Percentiles rank a stretch among this genome's conserved stretches.
phyloP scores from a whole-genome alignment of 208 protist genomes.

The Leishmania tarentolae region DNA sequence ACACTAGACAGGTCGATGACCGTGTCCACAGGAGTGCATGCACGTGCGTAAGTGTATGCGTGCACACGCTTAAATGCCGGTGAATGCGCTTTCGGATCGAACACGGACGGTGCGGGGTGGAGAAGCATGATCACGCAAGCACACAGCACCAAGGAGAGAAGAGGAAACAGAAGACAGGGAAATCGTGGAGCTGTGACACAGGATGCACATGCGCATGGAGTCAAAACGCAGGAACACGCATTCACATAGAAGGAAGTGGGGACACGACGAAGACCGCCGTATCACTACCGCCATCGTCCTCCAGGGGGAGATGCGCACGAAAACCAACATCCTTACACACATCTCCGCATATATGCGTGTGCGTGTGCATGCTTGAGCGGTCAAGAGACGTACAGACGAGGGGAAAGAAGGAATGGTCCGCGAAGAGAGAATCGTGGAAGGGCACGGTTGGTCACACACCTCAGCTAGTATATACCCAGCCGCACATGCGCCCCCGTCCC shows the following conservation, averaged over 20 bases:
- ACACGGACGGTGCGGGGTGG: background rate
- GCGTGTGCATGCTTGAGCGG: background rate
- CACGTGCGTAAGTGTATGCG: background rate
- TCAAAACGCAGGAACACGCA: background rate
- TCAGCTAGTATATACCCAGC: too few species aligned
- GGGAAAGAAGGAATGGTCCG: too few species aligned
- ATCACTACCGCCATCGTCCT: background rate
- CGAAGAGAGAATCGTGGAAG: too few species aligned
- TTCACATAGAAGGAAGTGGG: too few species aligned
- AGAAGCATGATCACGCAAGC: background rate
- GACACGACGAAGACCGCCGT: background rate
- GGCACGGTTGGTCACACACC: too few species aligned
- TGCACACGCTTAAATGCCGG: background rate
- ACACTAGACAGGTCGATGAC: background rate
- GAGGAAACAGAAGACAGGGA: background rate
- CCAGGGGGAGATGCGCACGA: background rate
- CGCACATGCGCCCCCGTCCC: too few species aligned
- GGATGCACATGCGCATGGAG: background rate
- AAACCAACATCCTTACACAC: background rate
- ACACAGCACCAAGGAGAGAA: background rate
- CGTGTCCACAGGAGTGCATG: background rate
- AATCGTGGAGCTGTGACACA: background rate
- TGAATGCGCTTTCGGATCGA: background rate
- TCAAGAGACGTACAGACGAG: too few species aligned
- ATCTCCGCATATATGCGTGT: background rate